A percentile compares a stretch with the other conserved stretches of the same genome.
These are phyloP conservation scores for Eucalyptus marginata DNA, from an alignment of 345 rosid genomes.

Conservation along the genomic window DNA sequence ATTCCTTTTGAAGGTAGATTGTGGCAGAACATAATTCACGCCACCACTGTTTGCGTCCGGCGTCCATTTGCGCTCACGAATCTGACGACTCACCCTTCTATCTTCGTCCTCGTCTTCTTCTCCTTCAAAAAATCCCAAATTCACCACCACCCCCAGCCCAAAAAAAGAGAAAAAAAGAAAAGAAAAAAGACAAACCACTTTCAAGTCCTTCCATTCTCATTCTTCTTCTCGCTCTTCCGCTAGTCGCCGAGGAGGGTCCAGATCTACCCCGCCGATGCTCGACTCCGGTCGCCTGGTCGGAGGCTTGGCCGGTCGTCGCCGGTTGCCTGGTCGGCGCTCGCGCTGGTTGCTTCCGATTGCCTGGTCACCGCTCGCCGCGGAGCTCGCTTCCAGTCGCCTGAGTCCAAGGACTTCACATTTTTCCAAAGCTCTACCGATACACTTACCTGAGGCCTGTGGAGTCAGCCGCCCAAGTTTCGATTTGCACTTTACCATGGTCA, in stretches of 20 bases:
- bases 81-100: too few species aligned
- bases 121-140: too few species aligned
- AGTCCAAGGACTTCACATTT: neutral
- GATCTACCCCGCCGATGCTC: neutral
- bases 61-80: too few species aligned
- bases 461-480: neutral
- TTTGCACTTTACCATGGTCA: too few species aligned
- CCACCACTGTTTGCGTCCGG: neutral
- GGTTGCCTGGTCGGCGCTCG: neutral
- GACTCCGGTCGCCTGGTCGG: neutral
- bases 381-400: too few species aligned
- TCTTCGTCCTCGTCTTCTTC: too few species aligned
- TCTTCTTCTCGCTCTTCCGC: neutral
- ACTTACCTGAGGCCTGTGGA: neutral
- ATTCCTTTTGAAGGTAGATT: neutral
- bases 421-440: neutral
- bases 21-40: neutral
- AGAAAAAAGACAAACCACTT: neutral
- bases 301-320: neutral
- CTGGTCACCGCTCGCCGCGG: too few species aligned
- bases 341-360: too few species aligned
- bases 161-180: fast-evolving
- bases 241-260: neutral
- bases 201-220: neutral
- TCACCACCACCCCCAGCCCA: too few species aligned